phyloP scores from a whole-genome alignment of 2,329 filamentous ascomycete species.

The Diaporthe batatas region DNA sequence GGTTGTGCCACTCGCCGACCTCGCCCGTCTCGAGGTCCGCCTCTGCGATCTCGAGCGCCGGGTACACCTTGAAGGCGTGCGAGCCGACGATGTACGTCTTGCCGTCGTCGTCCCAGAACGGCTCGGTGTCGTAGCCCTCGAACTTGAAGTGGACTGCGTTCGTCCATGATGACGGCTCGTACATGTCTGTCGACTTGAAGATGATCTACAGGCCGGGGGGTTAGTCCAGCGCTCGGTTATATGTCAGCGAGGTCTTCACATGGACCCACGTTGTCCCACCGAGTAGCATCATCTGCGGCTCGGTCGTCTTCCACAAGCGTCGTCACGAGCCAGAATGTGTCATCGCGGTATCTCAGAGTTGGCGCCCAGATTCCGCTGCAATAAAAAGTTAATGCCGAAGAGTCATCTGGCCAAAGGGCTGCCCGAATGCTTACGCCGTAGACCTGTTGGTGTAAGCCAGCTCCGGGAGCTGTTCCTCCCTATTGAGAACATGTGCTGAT shows the following conservation, averaged over 20 bases:
- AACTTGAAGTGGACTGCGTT: conserved; percentile 63
- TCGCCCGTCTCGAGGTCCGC: conserved; percentile 57
- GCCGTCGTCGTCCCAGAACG: conserved; percentile 69
- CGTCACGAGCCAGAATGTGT: conserved; percentile 50
- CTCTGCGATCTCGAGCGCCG: conserved; percentile 56
- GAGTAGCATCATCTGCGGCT: conserved; percentile 49
- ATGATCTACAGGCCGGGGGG: conserved; percentile 52
- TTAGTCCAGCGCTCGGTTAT: neutral
- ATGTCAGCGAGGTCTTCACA: too few species aligned
- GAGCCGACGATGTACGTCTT: conserved; percentile 62
- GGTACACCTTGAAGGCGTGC: conserved; percentile 55
- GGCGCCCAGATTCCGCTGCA: conserved; percentile 52
- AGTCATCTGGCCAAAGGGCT: neutral
- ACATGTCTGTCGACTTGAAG: conserved; percentile 60
- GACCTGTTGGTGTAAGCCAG: conserved; percentile 50
- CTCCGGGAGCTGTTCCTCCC: conserved; percentile 52
- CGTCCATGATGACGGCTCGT: conserved; percentile 59
- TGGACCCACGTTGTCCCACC: conserved; percentile 54
- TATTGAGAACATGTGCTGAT: conserved; percentile 52
- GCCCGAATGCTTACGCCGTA: conserved; percentile 45
- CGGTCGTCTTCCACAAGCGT: conserved; percentile 53
- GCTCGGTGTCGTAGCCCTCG: conserved; percentile 65
- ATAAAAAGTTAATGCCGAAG: neutral
- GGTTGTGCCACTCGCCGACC: conserved; percentile 53
- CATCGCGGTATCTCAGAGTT: conserved; percentile 49